A percentile compares a stretch with the other conserved stretches of the same genome.
Conservation (phyloP, 2,329 filamentous ascomycete genomes). For the Ceratocystiopsis sp. region DNA sequence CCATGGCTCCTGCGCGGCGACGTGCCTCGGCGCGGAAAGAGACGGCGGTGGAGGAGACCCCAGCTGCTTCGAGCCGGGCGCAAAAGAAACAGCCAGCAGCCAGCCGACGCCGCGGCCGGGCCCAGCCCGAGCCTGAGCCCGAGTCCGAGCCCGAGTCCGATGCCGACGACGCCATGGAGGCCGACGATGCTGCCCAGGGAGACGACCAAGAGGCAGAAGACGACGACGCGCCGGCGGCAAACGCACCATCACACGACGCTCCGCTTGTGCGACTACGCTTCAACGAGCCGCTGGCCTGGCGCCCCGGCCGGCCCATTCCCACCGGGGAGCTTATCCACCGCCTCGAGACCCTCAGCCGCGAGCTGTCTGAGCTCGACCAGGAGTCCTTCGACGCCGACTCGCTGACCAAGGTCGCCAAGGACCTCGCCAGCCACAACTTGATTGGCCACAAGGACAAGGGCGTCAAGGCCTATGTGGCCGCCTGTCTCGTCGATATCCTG, state of each 20-base stretch:
- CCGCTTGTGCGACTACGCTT: conserved; percentile 46
- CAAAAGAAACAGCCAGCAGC: neutral
- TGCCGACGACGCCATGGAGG: neutral
- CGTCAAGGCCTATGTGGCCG: conserved; percentile 74
- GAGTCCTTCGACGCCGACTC: conserved; percentile 71
- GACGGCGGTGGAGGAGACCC: conserved; percentile 4
- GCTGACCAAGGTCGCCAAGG: conserved; percentile 67
- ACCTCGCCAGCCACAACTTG: conserved; percentile 67
- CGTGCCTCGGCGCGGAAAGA: conserved; percentile 8
- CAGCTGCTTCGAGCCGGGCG: neutral
- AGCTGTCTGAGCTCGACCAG: conserved; percentile 75
- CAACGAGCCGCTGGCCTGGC: conserved; percentile 77
- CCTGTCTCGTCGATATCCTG: conserved; percentile 85
- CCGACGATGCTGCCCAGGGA: neutral
- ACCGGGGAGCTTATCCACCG: conserved; percentile 68
- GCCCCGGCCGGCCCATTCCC: conserved; percentile 74
- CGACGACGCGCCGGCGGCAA: neutral
- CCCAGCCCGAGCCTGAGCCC: conserved; percentile 2
- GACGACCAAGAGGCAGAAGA: conserved; percentile 1
- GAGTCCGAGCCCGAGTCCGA: conserved; percentile 5
- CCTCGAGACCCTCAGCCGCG: conserved; percentile 62
- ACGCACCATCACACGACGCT: conserved; percentile 10
- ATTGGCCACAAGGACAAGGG: conserved; percentile 85
- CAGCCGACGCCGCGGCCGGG: neutral
- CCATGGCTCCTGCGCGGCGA: conserved; percentile 9